Base-by-base conservation (phyloP, 2,329 filamentous ascomycete genomes). In the Colletotrichum musicola region DNA sequence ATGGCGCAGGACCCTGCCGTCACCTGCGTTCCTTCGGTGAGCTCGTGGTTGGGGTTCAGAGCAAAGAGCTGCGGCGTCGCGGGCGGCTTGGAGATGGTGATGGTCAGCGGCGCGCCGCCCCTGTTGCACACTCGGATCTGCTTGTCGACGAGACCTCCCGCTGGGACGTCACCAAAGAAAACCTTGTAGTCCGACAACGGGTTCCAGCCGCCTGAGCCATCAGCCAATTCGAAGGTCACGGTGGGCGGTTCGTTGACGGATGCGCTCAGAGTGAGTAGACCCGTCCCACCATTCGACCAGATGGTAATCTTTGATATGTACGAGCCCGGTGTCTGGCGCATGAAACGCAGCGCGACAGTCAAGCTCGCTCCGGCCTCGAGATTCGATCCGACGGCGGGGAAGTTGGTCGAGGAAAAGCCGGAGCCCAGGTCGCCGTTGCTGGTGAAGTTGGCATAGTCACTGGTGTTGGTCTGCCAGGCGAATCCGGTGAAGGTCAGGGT, bases 31-130 rank as follows among this genome's bases (percentile, higher is more conserved):
- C 76, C 78, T 67, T 80, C 79, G 30, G 75, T 74, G 3, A 80
- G 71, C 56, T 80, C 79, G 14, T 72, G 71, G 4, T 71, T 72
- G 1, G 77, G 72, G 49, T 78, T 77, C 2, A 77, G 72, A 10
- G 78, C 78, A 3, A 78, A 74, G 12, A 80, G 66, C 69, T 80
- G 78, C 4, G 72, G 65, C 14, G 74, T 68, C 10, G 73, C 70
- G 5, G 78, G 79, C 6, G 80, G 78, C 72, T 81, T 81, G 12
- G 76, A 79, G 59, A 81, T 81, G 38, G 78, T 80, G 57, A 82
- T 77, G 1, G 75, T 74, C 16, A 82, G 64, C 10, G 74, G 73
- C 2, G 78, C 78, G 14, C 79, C 79, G 30, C 80, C 80, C 18
- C 72, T 71, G 56, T 82, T 82, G 71, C 78, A 80, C 47, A 81